These are phyloP conservation scores for Colletotrichum zoysiae DNA, from an alignment of 2,329 filamentous ascomycete genomes.

Conservation along the genomic window DNA sequence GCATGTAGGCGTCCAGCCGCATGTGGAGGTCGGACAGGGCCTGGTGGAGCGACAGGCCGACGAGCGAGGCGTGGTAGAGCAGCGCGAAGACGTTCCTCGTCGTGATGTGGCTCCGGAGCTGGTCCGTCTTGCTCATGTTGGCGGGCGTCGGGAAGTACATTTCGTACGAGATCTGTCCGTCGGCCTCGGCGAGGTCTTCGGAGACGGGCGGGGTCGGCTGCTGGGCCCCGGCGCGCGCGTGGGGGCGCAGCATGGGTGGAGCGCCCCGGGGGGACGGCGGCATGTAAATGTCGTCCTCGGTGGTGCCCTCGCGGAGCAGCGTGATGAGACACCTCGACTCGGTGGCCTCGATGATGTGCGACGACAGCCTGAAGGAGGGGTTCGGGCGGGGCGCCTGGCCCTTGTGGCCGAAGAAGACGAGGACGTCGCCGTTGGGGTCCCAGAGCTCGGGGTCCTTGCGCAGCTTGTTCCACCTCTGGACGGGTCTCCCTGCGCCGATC, in stretches of 20 bases:
- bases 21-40: conserved; percentile 72
- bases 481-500: conserved; percentile 62
- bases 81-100: conserved; percentile 78
- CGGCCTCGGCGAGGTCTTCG: conserved; percentile 59
- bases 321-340: conserved; percentile 67
- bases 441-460: conserved; percentile 71
- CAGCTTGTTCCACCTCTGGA: conserved; percentile 68
- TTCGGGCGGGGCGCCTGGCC: conserved; percentile 59
- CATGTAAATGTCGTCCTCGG: conserved; percentile 60
- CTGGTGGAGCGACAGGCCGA: conserved; percentile 73
- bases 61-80: conserved; percentile 72
- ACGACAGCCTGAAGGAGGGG: conserved; percentile 69
- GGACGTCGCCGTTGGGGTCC: conserved; percentile 71
- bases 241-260: conserved; percentile 55
- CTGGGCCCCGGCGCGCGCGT: conserved; percentile 49
- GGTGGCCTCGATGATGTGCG: conserved; percentile 69
- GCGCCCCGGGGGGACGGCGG: conserved; percentile 58
- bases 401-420: conserved; percentile 66
- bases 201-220: conserved; percentile 59
- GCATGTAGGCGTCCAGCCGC: conserved; percentile 70
- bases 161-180: conserved; percentile 70
- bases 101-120: conserved; percentile 71
- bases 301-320: conserved; percentile 65
- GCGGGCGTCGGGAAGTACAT: conserved; percentile 72
- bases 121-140: conserved; percentile 60